Conservation (phyloP, 495 filamentous ascomycete species). For the Xylaria telfairii region DNA sequence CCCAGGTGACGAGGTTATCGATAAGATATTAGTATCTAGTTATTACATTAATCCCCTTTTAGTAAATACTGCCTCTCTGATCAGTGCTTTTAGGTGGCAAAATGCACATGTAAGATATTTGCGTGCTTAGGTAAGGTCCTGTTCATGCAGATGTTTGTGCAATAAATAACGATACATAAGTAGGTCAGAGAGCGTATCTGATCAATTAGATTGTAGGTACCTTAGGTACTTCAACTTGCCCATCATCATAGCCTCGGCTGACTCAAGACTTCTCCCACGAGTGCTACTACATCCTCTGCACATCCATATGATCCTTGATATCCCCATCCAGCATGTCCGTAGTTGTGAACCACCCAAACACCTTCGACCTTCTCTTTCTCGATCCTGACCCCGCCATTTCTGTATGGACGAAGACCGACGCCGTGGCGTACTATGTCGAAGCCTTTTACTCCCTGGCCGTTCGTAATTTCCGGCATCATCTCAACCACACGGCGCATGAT, state of each 20-base stretch:
- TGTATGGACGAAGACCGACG: slow-evolving; percentile 82
- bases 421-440: slow-evolving; percentile 87
- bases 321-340: slow-evolving; percentile 93
- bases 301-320: slow-evolving; percentile 91
- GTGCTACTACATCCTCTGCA: slow-evolving; percentile 67
- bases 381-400: slow-evolving; percentile 77
- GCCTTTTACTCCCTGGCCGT: slow-evolving; percentile 77
- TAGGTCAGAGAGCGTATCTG: not conserved
- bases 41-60: not conserved
- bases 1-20: not conserved
- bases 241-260: slow-evolving; percentile 24
- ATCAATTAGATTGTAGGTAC: no score
- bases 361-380: slow-evolving; percentile 80
- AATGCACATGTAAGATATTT: not conserved
- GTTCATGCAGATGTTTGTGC: no score
- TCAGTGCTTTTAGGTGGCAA: not conserved
- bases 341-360: slow-evolving; percentile 87
- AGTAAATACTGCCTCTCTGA: not conserved
- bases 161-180: no score
- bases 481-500: slow-evolving; percentile 89
- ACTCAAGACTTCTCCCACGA: slow-evolving; percentile 67
- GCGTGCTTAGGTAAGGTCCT: no score
- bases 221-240: no score
- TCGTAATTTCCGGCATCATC: slow-evolving; percentile 73
- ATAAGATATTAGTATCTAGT: not conserved